Base-by-base conservation (phyloP, 192 early-diverging fungal species). In the Phycomyces nitens region DNA sequence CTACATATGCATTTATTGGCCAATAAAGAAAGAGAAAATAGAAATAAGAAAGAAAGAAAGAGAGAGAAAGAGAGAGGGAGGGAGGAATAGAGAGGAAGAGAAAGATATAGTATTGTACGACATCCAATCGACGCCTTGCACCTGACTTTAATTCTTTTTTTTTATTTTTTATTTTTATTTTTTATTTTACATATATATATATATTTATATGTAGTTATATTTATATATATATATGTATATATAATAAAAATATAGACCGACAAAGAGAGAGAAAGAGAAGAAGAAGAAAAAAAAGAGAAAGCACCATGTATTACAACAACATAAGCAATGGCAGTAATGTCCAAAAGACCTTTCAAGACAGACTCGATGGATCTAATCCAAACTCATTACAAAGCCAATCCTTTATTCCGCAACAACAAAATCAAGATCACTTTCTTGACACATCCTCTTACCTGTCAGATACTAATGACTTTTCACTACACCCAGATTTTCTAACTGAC, bases 381-480 rank as follows among this genome's bases (percentile, higher is more conserved):
- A 47, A 47, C 11, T 18, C 44, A 47, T 47, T 47, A 2, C 44
- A n/a, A 47, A 47, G 44, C 11, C 44, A 47, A 18, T 47, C 44
- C 15, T 47, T 6, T 11, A 2, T 47, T 47, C 44, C 2, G 18
- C 44, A 14, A 3, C 44, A 47, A 14, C 2, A 6, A 11, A 47
- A 18, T 18, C 44, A 47, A 6, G 44, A 18, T 18, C 15, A 2
- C 18, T n/a, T 11, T 18, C 12, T 47, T 14, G 41, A 42, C 41
- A n/a, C 44, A 47, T 47, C 44, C 11, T 47, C 44, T 47, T 47
- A 47, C 44, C 44, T 47, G 44, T 47, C 44, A 47, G 18, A 47
- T 11, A 11, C 44, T 11, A 47, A 47, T 18, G 18, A 47, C 18
- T 47, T n/a, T 18, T 18, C 44, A 47, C 18, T 18, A 3, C 44